A percentile compares a stretch with the other conserved stretches of the same genome.
Conservation (phyloP, 1,284 basidiomycete genomes). For the Sanghuangporus weigelae region DNA sequence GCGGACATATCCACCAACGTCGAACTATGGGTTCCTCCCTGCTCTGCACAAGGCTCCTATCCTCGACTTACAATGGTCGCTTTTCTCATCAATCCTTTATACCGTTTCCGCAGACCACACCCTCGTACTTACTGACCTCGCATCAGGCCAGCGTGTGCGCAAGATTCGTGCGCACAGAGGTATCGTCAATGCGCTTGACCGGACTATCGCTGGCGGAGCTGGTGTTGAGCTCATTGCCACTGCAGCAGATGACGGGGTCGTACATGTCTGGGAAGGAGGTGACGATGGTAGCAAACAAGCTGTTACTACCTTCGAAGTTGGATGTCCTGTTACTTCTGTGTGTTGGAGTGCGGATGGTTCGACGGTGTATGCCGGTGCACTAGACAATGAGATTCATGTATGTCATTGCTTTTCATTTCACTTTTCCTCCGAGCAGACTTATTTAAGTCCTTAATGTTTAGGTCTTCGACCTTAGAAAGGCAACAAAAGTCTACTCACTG, state of each 20-base stretch:
- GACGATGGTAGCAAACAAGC: conserved; percentile 72
- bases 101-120: conserved; percentile 83
- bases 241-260: conserved; percentile 85
- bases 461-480: conserved; percentile 85
- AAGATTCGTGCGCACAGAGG: conserved; percentile 82
- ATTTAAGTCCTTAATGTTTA: conserved; percentile 26
- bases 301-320: conserved; percentile 76
- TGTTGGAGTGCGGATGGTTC: conserved; percentile 89
- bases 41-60: conserved; percentile 75
- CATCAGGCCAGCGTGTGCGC: conserved; percentile 69
- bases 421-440: conserved; percentile 1
- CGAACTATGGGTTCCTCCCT: conserved; percentile 74
- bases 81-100: conserved; percentile 65
- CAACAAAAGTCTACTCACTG: conserved; percentile 70
- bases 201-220: conserved; percentile 74
- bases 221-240: conserved; percentile 81
- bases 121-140: conserved; percentile 67
- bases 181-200: conserved; percentile 84
- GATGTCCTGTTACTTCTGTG: conserved; percentile 87
- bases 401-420: conserved; percentile 27
- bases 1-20: conserved; percentile 77
- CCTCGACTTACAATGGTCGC: conserved; percentile 77
- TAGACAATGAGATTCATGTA: conserved; percentile 94
- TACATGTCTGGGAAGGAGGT: conserved; percentile 83
- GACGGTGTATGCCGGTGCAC: conserved; percentile 80